Percentiles rank a stretch among this genome's conserved stretches.
These are phyloP conservation scores for Globisporangium nagaii DNA, from an alignment of 352 stramenopile genomes.

Conservation along the genomic window DNA sequence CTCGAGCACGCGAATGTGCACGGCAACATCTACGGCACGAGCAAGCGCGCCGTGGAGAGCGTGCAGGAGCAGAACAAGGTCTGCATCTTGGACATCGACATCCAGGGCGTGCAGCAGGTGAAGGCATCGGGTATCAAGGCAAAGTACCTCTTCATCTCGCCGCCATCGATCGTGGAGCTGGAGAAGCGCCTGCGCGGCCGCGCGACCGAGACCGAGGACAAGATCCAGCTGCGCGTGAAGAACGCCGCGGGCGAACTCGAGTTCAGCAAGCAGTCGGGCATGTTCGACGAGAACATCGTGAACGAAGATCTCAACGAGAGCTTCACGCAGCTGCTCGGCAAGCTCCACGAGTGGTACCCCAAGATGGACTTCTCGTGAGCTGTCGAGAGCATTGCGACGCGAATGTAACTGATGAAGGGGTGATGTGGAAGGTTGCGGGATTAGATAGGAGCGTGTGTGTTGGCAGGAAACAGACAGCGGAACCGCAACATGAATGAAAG, in stretches of 20 bases:
- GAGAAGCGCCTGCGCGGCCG: slow-evolving; percentile 93
- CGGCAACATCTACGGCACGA: slow-evolving; percentile 97
- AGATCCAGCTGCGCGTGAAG: slow-evolving; percentile 89
- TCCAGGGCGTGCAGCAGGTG: slow-evolving; percentile 95
- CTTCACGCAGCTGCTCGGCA: slow-evolving; percentile 63
- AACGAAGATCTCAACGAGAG: slow-evolving; percentile 86
- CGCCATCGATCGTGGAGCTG: slow-evolving; percentile 92
- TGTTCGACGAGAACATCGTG: slow-evolving; percentile 88
- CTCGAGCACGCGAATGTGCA: slow-evolving; percentile 97
- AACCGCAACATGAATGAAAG: neutral
- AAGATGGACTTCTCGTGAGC: slow-evolving; percentile 43
- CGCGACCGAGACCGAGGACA: slow-evolving; percentile 95
- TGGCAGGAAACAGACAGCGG: neutral
- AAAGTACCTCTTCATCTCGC: slow-evolving; percentile 96
- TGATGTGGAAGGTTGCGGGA: too few relatives aligned
- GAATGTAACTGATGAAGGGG: neutral
- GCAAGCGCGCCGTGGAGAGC: slow-evolving; percentile 87
- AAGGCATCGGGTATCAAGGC: slow-evolving; percentile 83
- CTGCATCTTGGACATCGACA: slow-evolving; percentile 98
- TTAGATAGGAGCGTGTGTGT: slow-evolving; percentile 1
- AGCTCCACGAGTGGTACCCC: slow-evolving; percentile 76
- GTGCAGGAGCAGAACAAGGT: slow-evolving; percentile 94
- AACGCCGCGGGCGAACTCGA: slow-evolving; percentile 93
- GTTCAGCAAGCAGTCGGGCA: slow-evolving; percentile 75
- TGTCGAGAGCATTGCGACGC: slow-evolving; percentile 23